These are phyloP conservation scores for Hymenoscyphus scutula DNA, from an alignment of 2,329 filamentous ascomycete species.

Conservation along the genomic window DNA sequence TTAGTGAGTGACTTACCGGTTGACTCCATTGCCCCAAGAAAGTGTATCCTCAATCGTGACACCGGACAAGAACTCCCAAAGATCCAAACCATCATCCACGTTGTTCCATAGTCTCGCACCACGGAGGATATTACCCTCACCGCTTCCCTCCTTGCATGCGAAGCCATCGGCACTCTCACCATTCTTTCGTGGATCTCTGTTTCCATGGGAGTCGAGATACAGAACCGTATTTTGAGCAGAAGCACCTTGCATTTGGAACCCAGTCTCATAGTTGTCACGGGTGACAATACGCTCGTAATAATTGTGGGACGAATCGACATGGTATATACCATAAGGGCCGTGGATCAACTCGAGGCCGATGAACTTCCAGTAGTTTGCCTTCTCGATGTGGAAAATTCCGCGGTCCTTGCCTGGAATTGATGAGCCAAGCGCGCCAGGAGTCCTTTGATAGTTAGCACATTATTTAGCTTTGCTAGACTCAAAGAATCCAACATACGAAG, in stretches of 20 bases:
- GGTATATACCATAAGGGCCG: constrained; percentile 41
- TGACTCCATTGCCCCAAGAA: constrained; percentile 47
- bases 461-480: neutral
- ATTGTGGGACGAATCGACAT: constrained; percentile 38
- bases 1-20: constrained; percentile 21
- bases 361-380: constrained; percentile 46
- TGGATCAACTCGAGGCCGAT: constrained; percentile 39
- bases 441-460: constrained; percentile 20
- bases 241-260: constrained; percentile 40
- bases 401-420: constrained; percentile 42
- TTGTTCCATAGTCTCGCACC: constrained; percentile 50
- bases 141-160: constrained; percentile 46
- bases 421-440: constrained; percentile 42
- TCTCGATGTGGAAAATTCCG: constrained; percentile 47
- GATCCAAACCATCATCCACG: constrained; percentile 49
- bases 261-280: constrained; percentile 42
- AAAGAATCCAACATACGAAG: constrained; percentile 21
- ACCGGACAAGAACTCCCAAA: constrained; percentile 43
- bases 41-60: constrained; percentile 45
- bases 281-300: constrained; percentile 40
- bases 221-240: constrained; percentile 41
- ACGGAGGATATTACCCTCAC: constrained; percentile 45
- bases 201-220: constrained; percentile 45
- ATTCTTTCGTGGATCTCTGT: constrained; percentile 49
- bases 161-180: constrained; percentile 51